Conservation (phyloP, 2,329 filamentous ascomycete genomes). For the Tolypocladium guangdongense region DNA sequence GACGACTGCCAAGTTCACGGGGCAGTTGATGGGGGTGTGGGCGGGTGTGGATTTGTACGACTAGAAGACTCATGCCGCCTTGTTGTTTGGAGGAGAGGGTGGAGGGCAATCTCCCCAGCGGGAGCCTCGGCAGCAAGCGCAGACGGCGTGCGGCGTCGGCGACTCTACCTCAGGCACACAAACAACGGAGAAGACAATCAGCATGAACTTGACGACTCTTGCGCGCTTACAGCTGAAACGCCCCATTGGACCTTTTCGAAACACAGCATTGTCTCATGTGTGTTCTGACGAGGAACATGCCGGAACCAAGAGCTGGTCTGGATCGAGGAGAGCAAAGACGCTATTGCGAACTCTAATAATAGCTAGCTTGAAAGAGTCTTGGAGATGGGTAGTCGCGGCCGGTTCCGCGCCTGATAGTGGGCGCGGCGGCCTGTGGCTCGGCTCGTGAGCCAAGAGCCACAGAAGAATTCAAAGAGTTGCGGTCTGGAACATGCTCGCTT, state of each 20-base stretch:
- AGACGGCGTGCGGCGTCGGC: background rate
- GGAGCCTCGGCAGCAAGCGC: too few species aligned
- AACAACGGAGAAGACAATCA: slow-evolving; percentile 3
- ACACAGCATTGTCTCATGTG: background rate
- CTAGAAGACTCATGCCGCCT: slow-evolving; percentile 12
- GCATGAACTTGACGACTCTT: slow-evolving; percentile 4
- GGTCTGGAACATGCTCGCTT: background rate
- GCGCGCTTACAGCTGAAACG: background rate
- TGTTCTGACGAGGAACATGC: background rate
- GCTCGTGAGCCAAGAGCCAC: background rate
- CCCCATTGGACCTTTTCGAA: slow-evolving; percentile 1
- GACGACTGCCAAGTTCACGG: slow-evolving; percentile 7
- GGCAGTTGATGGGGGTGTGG: slow-evolving; percentile 7
- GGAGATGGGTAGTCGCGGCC: background rate
- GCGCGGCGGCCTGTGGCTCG: background rate
- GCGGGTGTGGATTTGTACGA: slow-evolving; percentile 18
- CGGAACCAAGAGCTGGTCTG: background rate
- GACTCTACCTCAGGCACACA: background rate
- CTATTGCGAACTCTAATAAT: slow-evolving; percentile 24
- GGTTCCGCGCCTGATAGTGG: background rate
- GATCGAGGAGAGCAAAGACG: slow-evolving; percentile 18
- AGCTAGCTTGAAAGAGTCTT: slow-evolving; percentile 22
- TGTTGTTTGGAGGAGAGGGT: background rate
- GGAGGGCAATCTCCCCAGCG: background rate
- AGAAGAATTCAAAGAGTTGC: background rate